Percentiles rank a stretch among this genome's conserved stretches.
These are phyloP conservation scores for Sclerotinia trifoliorum DNA, from an alignment of 2,329 filamentous ascomycete species.

Conservation along the genomic window DNA sequence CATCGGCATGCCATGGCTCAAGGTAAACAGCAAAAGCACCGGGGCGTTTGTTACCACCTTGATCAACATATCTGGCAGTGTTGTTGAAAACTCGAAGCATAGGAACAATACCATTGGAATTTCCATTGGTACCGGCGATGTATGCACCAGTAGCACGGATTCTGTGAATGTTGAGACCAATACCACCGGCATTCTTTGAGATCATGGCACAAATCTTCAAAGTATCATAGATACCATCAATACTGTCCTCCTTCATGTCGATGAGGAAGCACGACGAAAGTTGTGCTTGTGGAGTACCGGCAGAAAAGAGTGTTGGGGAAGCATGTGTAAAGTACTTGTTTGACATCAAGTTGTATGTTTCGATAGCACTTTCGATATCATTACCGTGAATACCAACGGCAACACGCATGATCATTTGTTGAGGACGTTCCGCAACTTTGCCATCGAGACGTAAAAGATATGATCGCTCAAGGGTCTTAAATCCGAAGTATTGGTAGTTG, in stretches of 20 bases:
- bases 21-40: constrained; percentile 98
- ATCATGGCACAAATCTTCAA: constrained; percentile 99
- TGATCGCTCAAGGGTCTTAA: constrained; percentile 98
- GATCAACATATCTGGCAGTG: constrained; percentile 96
- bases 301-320: constrained; percentile 96
- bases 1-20: constrained; percentile 97
- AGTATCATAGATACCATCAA: constrained; percentile 98
- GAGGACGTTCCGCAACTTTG: constrained; percentile 94
- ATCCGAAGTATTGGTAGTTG: constrained; percentile 99
- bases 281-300: constrained; percentile 90
- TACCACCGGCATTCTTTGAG: constrained; percentile 98
- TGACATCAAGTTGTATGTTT: constrained; percentile 99
- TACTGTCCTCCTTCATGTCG: constrained; percentile 99
- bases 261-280: constrained; percentile 98
- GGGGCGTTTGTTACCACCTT: constrained; percentile 98
- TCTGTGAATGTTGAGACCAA: constrained; percentile 92
- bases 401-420: constrained; percentile 99
- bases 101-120: constrained; percentile 93
- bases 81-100: constrained; percentile 99
- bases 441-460: constrained; percentile 94
- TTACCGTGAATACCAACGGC: constrained; percentile 95
- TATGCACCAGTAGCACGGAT: constrained; percentile 98
- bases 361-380: constrained; percentile 87
- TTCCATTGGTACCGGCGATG: constrained; percentile 96
- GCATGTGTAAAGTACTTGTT: constrained; percentile 98